Conservation (phyloP, 495 filamentous ascomycete genomes). For the Penicillium flavigenum region DNA sequence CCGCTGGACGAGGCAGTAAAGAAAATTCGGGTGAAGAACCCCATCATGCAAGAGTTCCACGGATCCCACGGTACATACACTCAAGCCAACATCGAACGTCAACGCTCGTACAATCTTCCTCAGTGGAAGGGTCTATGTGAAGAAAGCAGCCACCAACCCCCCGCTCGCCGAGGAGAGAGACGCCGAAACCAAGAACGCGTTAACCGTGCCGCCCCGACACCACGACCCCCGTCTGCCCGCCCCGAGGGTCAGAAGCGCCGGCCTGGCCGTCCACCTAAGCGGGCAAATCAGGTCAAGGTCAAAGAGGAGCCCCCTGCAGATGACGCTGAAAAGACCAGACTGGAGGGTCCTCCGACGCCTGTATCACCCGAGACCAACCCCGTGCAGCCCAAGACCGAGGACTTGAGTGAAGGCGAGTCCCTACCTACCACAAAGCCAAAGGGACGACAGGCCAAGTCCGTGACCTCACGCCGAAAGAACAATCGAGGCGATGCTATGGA, state of each 20-base stretch:
- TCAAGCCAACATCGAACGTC: constrained; percentile 93
- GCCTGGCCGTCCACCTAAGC: constrained; percentile 48
- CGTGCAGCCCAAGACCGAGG: constrained; percentile 48
- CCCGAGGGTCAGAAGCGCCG: constrained; percentile 46
- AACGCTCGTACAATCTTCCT: constrained; percentile 91
- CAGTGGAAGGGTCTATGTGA: constrained; percentile 93
- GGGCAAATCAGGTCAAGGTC: constrained; percentile 41
- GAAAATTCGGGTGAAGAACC: constrained; percentile 88
- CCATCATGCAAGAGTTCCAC: constrained; percentile 96
- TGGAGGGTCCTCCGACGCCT: constrained; percentile 53
- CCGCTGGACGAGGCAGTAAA: constrained; percentile 82
- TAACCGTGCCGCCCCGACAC: constrained; percentile 39
- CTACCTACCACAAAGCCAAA: constrained; percentile 46
- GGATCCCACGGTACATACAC: constrained; percentile 91
- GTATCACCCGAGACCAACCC: constrained; percentile 52
- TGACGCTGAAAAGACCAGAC: constrained; percentile 42
- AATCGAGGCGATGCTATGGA: constrained; percentile 69
- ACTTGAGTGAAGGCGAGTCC: constrained; percentile 52
- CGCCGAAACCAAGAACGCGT: constrained; percentile 70
- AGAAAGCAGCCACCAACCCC: constrained; percentile 91
- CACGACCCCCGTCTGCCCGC: constrained; percentile 33
- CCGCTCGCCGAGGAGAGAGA: constrained; percentile 88
- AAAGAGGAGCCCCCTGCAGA: constrained; percentile 48
- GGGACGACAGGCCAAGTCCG: constrained; percentile 57
- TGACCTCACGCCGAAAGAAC: constrained; percentile 72